Percentiles rank a stretch among this genome's conserved stretches.
These are phyloP conservation scores for Setaria viridis DNA, from an alignment of 202 grass and related monocot species.

Conservation along the genomic window DNA sequence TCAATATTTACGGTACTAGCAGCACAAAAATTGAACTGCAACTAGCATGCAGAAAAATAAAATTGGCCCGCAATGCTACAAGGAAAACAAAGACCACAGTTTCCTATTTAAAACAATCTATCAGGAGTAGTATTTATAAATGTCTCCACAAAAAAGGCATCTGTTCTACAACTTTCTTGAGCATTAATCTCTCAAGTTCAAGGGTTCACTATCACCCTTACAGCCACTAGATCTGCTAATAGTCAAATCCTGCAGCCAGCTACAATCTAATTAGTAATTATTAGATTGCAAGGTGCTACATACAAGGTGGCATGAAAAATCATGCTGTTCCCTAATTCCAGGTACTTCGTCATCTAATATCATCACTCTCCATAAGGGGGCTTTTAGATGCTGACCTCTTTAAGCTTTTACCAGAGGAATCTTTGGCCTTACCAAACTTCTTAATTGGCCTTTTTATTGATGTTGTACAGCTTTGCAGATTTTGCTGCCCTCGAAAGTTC, in stretches of 20 bases:
- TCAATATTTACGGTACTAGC: neutral
- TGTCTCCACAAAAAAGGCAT: conserved; percentile 3
- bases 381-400: conserved; percentile 67
- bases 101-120: conserved; percentile 18
- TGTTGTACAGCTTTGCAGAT: conserved; percentile 38
- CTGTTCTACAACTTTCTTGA: conserved; percentile 37
- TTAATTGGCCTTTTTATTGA: conserved; percentile 65
- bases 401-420: conserved; percentile 60
- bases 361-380: conserved; percentile 59
- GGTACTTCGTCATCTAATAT: conserved; percentile 59
- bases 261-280: conserved; percentile 36
- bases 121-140: conserved; percentile 27
- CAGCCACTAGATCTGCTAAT: conserved; percentile 26
- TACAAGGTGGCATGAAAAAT: conserved; percentile 45
- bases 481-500: conserved; percentile 53
- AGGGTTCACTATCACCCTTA: conserved; percentile 38
- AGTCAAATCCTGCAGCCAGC: conserved; percentile 9
- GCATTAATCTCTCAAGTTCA: conserved; percentile 19
- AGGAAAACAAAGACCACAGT: neutral
- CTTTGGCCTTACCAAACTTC: conserved; percentile 53
- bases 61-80: neutral
- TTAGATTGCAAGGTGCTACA: conserved; percentile 38
- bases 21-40: conserved; percentile 26
- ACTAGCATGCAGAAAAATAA: conserved; percentile 13
- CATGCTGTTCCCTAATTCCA: conserved; percentile 28